A percentile compares a stretch with the other conserved stretches of the same genome.
Conservation (phyloP, 1,139 yeast species). For the Debaryomycetaceae sp. region DNA sequence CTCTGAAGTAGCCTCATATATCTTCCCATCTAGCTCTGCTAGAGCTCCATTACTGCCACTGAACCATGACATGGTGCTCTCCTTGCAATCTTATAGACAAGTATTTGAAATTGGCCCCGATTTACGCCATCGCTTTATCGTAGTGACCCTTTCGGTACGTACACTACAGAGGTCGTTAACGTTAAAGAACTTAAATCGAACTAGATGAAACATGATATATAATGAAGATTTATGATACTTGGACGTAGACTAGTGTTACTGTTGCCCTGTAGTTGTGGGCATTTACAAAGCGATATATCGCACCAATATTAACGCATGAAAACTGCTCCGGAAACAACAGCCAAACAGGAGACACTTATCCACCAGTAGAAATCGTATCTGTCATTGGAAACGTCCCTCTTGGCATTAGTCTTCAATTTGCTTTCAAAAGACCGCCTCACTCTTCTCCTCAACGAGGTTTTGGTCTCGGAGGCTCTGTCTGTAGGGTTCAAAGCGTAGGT, state of each 20-base stretch:
- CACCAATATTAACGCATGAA: constrained; percentile 13
- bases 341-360: constrained; percentile 30
- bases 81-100: neutral
- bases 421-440: constrained; percentile 76
- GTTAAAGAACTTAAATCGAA: neutral
- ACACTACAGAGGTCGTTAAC: neutral
- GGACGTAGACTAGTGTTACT: neutral
- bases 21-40: constrained; percentile 58
- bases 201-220: neutral
- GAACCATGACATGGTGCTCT: constrained; percentile 60
- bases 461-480: constrained; percentile 36
- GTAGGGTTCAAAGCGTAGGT: constrained; percentile 90
- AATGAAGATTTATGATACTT: neutral
- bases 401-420: constrained; percentile 74
- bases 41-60: constrained; percentile 39
- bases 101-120: neutral
- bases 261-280: neutral
- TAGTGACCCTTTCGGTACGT: neutral
- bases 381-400: constrained; percentile 40
- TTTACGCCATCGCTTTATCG: neutral
- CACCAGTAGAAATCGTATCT: constrained; percentile 46
- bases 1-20: constrained; percentile 81
- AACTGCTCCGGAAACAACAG: constrained; percentile 20
- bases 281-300: neutral
- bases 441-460: constrained; percentile 39